Conservation (phyloP, 2,329 filamentous ascomycete species). For the Sarocladiaceae sp. region DNA sequence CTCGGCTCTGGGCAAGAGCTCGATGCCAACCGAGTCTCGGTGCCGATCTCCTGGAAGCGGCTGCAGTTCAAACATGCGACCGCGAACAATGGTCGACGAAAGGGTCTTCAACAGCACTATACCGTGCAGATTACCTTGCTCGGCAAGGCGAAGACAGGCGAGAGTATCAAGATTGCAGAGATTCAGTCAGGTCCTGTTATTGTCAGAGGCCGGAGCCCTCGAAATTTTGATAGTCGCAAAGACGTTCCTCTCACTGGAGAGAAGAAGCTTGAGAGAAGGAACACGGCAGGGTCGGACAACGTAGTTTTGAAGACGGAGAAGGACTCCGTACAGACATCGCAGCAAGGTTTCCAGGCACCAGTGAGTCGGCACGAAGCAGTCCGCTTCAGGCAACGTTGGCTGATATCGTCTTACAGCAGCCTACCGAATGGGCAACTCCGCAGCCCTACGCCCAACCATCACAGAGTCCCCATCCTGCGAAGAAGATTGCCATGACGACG, state of each 20-base stretch:
- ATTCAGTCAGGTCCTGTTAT: constrained; percentile 91
- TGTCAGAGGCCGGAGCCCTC: constrained; percentile 82
- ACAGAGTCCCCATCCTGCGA: constrained; percentile 41
- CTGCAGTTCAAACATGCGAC: constrained; percentile 95
- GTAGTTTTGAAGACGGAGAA: constrained; percentile 26
- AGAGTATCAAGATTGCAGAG: constrained; percentile 70
- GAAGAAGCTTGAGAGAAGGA: constrained; percentile 40
- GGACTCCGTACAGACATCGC: constrained; percentile 22
- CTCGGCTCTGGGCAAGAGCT: constrained; percentile 57
- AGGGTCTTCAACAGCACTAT: constrained; percentile 93
- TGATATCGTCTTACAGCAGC: constrained; percentile 18
- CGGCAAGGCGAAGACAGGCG: constrained; percentile 63
- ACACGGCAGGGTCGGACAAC: constrained; percentile 28
- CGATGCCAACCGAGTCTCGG: constrained; percentile 70
- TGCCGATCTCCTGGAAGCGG: constrained; percentile 88
- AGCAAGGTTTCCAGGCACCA: constrained; percentile 16
- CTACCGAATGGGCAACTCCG: constrained; percentile 40
- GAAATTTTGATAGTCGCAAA: constrained; percentile 89
- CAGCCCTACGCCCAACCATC: constrained; percentile 27
- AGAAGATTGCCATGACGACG: constrained; percentile 43
- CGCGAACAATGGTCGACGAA: constrained; percentile 89
- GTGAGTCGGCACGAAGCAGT: background rate
- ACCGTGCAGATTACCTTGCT: constrained; percentile 79
- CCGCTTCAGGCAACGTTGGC: background rate
- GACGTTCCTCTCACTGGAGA: constrained; percentile 67